Conservation (phyloP, 176 grass and related monocot species). For the Echinochloa phyllopogon region DNA sequence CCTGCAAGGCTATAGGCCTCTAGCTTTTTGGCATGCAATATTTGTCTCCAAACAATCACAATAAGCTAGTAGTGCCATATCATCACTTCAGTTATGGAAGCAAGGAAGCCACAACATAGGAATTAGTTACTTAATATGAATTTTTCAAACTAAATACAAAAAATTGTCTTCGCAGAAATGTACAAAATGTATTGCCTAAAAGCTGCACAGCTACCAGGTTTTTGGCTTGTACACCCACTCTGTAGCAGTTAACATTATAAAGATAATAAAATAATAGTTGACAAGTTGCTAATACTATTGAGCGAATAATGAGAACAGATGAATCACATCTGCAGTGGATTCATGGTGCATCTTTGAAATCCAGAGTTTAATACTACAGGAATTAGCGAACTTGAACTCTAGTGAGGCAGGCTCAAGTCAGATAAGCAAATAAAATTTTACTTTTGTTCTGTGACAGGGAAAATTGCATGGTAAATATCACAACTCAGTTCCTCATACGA, state of each 20-base stretch:
- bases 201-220: neutral
- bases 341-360: slow-evolving; percentile 28
- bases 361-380: neutral
- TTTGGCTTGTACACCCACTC: neutral
- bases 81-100: neutral
- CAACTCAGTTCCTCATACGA: slow-evolving; percentile 19
- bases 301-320: neutral
- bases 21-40: slow-evolving; percentile 22
- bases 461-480: slow-evolving; percentile 21
- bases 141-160: slow-evolving; percentile 3
- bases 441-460: slow-evolving; percentile 24
- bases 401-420: slow-evolving; percentile 35
- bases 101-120: neutral
- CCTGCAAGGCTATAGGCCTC: neutral
- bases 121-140: slow-evolving; percentile 10
- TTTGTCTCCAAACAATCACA: slow-evolving; percentile 12
- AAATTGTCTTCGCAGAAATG: neutral
- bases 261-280: slow-evolving; percentile 5
- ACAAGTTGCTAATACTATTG: slow-evolving; percentile 8
- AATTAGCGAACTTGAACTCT: slow-evolving; percentile 16
- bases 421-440: slow-evolving; percentile 3
- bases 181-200: slow-evolving; percentile 9
- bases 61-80: slow-evolving; percentile 27
- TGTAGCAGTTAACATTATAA: slow-evolving; percentile 27
- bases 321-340: neutral